A percentile compares a stretch with the other conserved stretches of the same genome.
phyloP scores from a whole-genome alignment of 2,329 filamentous ascomycete species.

The Aotearoamyces nothofagi region DNA sequence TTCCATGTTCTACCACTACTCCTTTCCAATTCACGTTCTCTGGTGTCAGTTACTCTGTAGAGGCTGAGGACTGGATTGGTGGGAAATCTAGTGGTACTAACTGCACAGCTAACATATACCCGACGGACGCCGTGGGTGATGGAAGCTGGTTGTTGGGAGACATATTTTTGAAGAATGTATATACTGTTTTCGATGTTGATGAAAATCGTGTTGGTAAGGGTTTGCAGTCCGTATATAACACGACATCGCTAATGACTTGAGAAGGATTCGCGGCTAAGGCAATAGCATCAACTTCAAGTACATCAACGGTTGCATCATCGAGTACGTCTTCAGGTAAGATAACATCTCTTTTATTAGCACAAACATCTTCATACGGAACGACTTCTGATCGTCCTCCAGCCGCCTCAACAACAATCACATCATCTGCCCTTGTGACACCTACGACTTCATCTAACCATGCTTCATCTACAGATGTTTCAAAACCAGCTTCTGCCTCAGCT shows the following conservation, averaged over 20 bases:
- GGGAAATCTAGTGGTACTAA: slow-evolving; percentile 22
- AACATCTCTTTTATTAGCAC: too few relatives aligned
- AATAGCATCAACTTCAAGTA: too few relatives aligned
- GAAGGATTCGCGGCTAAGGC: neutral
- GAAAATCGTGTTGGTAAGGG: slow-evolving; percentile 45
- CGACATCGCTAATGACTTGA: too few relatives aligned
- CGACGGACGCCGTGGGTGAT: slow-evolving; percentile 45
- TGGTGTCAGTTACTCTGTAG: slow-evolving; percentile 49
- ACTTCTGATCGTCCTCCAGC: too few relatives aligned
- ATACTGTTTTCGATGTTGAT: slow-evolving; percentile 71
- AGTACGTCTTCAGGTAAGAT: too few relatives aligned
- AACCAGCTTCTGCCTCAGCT: neutral
- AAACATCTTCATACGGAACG: too few relatives aligned
- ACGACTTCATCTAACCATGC: neutral
- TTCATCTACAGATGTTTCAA: neutral
- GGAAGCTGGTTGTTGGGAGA: slow-evolving; percentile 69
- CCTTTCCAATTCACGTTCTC: slow-evolving; percentile 53
- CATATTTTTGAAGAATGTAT: slow-evolving; percentile 81
- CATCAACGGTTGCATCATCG: too few relatives aligned
- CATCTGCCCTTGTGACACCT: too few relatives aligned
- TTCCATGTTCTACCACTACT: slow-evolving; percentile 56
- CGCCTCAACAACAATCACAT: too few relatives aligned
- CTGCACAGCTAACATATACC: slow-evolving; percentile 62
- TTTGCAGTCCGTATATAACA: too few relatives aligned
- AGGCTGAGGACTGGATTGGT: slow-evolving; percentile 55